Evolutionary conservation across 345 rosid genomes (phyloP), one percentile per base, ranked within the genome.

Genomic region (Lagerstroemia speciosa): DNA sequence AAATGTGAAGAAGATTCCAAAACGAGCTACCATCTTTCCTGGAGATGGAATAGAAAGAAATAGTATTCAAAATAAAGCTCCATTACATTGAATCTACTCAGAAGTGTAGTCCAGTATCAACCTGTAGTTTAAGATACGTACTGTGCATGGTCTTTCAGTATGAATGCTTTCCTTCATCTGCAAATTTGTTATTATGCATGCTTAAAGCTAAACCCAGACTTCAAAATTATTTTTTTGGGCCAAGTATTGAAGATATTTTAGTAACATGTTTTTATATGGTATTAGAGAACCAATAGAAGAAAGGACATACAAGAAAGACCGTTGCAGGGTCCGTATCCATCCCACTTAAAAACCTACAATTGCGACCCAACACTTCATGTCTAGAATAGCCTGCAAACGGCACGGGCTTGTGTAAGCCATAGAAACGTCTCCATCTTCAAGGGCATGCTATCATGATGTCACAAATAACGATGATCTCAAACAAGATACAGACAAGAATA

Each of bases 81-180:
- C 62, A 58, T 32, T 36, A 26, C 9, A 46, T 5, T 57, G 67
- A 45, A 50, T 64, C 36, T 22, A 64, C 26, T 41, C 41, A 52
- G 82, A 77, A 74, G 62, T 76, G 17, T 40, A 58, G 78, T 70
- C 57, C 78, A 81, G 82, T 72, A 72, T 82, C 78, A 83, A 94
- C 97, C 99, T 94, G 99, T 91, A 91, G 78, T 85, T 89, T 79
- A 94, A 84, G 75, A 94, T 83, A 77, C 89, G 89, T 77, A 89
- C 97, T 75, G 99, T 91, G 86, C 97, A 91, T 67, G 92, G 75
- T 86, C 77, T 84, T 66, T 86, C 91, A 37, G 70, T 76, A 71
- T 26, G 78, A 69, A 94, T 84, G 83, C 88, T 81, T 68, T 88
- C 83, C 68, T 77, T 83, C 73, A 94, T 84, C 99, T 94, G 82